phyloP scores from a whole-genome alignment of 1,284 basidiomycete species.

The Athelia psychrophila region DNA sequence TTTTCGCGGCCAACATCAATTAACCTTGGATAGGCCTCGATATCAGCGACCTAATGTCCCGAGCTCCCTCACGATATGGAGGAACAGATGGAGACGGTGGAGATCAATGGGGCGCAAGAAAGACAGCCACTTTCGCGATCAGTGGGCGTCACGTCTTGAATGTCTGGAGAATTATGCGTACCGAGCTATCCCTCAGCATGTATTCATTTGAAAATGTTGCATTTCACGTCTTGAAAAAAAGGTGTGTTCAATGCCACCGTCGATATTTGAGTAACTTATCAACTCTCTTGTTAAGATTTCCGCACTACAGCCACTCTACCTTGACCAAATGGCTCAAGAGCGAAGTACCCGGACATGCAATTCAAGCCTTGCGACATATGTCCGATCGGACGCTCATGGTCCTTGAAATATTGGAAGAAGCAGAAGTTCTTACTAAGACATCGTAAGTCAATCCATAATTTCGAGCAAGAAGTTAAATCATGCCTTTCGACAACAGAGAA shows the following conservation, averaged over 20 bases:
- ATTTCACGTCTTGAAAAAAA: conserved; percentile 72
- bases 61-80: conserved; percentile 49
- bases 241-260: conserved; percentile 42
- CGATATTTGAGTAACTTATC: conserved; percentile 2
- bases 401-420: conserved; percentile 75
- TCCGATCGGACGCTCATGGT: conserved; percentile 61
- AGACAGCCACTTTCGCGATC: conserved; percentile 83
- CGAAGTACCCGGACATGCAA: conserved; percentile 49
- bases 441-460: conserved; percentile 57
- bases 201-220: conserved; percentile 93
- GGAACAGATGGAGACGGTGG: conserved; percentile 32
- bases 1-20: not conserved
- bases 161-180: conserved; percentile 89
- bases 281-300: conserved; percentile 50
- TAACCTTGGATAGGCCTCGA: conserved; percentile 57
- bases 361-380: conserved; percentile 63
- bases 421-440: conserved; percentile 84
- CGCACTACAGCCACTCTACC: conserved; percentile 68
- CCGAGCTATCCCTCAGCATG: conserved; percentile 75
- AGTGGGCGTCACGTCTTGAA: conserved; percentile 90
- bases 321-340: conserved; percentile 77
- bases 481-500: conserved; percentile 58
- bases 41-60: conserved; percentile 63
- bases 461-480: not conserved
- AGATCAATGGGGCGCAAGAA: conserved; percentile 75